Conservation (phyloP, 129 eudicot species). For the Centaurea solstitialis region DNA sequence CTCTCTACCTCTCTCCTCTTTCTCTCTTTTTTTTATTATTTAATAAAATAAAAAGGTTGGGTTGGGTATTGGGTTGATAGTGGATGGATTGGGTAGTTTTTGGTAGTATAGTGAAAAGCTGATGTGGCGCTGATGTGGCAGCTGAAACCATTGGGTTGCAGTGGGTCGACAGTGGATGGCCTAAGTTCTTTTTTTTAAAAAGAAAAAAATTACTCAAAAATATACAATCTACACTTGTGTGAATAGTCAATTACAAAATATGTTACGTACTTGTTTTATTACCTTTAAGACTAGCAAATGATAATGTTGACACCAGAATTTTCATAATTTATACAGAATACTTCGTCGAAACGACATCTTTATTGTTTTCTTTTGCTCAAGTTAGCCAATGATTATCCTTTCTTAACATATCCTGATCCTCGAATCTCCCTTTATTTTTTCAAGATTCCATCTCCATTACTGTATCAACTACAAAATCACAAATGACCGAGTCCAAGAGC, state of each 20-base stretch:
- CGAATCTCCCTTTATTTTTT: neutral
- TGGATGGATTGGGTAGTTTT: no score
- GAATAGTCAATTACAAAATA: neutral
- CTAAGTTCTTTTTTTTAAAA: no score
- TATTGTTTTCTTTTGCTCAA: neutral
- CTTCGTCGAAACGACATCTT: neutral
- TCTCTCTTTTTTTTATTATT: no score
- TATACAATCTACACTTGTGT: neutral
- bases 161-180: no score
- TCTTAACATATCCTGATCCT: neutral
- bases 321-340: neutral
- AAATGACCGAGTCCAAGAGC: neutral
- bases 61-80: no score
- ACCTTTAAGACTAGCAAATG: neutral
- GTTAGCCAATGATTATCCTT: neutral
- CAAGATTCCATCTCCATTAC: neutral
- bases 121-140: no score
- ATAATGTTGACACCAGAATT: neutral
- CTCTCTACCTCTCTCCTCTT: no score
- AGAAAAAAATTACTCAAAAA: no score
- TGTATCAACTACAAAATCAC: neutral
- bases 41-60: no score
- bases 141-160: no score
- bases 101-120: no score
- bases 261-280: neutral